These are phyloP conservation scores for Amanita polypyramis DNA, from an alignment of 768 basidiomycete genomes.

Conservation along the genomic window DNA sequence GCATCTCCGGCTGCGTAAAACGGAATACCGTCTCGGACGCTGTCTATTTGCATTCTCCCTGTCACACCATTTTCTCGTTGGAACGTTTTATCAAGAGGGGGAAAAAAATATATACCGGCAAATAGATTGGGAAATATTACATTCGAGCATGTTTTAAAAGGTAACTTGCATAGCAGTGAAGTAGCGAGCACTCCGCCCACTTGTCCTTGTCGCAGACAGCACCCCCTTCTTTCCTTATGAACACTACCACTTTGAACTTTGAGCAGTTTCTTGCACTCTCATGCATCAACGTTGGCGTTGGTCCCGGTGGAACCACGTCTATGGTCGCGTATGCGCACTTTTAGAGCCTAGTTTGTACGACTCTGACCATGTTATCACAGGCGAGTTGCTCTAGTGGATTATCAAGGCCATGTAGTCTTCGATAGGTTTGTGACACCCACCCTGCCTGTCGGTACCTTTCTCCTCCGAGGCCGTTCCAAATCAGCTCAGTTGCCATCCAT, in stretches of 20 bases:
- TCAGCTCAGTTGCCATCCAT: constrained; percentile 12
- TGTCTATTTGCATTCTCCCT: not conserved
- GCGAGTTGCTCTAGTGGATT: constrained; percentile 43
- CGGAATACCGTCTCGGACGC: not conserved
- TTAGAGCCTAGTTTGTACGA: not conserved
- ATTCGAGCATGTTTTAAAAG: constrained; percentile 3
- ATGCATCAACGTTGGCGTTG: constrained; percentile 66
- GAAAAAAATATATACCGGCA: constrained; percentile 1
- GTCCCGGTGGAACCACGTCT: constrained; percentile 70
- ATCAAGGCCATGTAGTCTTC: constrained; percentile 44
- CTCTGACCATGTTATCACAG: constrained; percentile 15
- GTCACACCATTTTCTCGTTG: constrained; percentile 5
- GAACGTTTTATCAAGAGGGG: not conserved
- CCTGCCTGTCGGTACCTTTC: constrained; percentile 21
- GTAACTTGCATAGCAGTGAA: not conserved
- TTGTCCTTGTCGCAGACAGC: not conserved
- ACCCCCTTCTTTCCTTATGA: constrained; percentile 10
- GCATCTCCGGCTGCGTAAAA: constrained; percentile 1
- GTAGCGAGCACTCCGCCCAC: not conserved
- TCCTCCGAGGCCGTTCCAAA: not conserved
- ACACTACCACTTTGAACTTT: constrained; percentile 24
- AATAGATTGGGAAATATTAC: constrained; percentile 6
- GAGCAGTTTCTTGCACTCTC: constrained; percentile 50
- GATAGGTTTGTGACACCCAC: constrained; percentile 64
- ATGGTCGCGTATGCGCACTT: constrained; percentile 64